Percentiles rank a stretch among this genome's conserved stretches.
Evolutionary conservation across 2,329 filamentous ascomycete genomes (phyloP).

Genomic region (Stachybotrys elegans): DNA sequence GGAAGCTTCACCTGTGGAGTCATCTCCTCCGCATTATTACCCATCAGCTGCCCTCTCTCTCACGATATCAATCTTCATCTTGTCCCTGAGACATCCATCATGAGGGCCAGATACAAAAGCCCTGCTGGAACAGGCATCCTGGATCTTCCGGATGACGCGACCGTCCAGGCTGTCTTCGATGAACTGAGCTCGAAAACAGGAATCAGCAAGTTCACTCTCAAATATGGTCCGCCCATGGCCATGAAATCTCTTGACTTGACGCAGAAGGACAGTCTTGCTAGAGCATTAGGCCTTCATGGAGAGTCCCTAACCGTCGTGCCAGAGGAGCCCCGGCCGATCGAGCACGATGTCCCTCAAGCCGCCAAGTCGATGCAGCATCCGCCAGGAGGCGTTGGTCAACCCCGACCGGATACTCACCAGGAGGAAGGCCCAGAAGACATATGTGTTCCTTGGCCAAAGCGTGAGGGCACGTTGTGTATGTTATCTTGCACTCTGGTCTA

Average conservation of each 20-base stretch:
- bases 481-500: neutral
- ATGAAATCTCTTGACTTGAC: slow-evolving; percentile 63
- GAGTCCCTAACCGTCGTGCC: slow-evolving; percentile 48
- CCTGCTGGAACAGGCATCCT: slow-evolving; percentile 69
- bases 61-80: too few species aligned
- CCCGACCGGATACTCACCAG: too few species aligned
- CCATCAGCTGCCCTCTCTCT: too few species aligned
- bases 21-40: too few species aligned
- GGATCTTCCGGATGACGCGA: slow-evolving; percentile 62
- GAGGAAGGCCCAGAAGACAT: slow-evolving; percentile 25
- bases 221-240: slow-evolving; percentile 70
- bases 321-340: slow-evolving; percentile 22
- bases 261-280: slow-evolving; percentile 41
- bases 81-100: slow-evolving; percentile 30
- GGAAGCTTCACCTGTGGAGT: too few species aligned
- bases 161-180: slow-evolving; percentile 54
- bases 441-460: slow-evolving; percentile 42
- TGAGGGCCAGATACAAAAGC: slow-evolving; percentile 72
- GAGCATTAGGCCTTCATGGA: slow-evolving; percentile 41
- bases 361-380: too few species aligned
- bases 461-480: slow-evolving; percentile 45
- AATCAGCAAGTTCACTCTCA: slow-evolving; percentile 65
- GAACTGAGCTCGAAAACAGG: slow-evolving; percentile 60
- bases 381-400: too few species aligned
- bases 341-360: slow-evolving; percentile 4